Conservation (phyloP, 495 filamentous ascomycete species). For the Cudoniella acicularis region DNA sequence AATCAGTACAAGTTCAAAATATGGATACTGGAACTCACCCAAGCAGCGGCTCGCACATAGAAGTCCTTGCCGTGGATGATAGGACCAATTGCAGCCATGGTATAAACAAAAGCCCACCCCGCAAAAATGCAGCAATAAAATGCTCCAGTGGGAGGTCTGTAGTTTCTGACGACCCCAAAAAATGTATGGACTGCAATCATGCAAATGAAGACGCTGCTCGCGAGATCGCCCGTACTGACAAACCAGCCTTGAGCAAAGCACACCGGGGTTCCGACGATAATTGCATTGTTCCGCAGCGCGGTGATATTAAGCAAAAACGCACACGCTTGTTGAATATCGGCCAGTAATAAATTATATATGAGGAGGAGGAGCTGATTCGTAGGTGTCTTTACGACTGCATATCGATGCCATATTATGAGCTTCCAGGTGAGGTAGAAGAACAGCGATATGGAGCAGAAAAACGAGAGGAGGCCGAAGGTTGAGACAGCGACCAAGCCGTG, state of each 20-base stretch:
- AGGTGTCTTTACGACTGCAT: slow-evolving; percentile 9
- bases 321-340: slow-evolving; percentile 67
- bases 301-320: slow-evolving; percentile 64
- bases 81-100: slow-evolving; percentile 54
- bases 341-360: slow-evolving; percentile 69
- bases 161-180: slow-evolving; percentile 55
- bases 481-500: slow-evolving; percentile 53
- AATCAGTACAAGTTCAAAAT: not conserved
- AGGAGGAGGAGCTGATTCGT: slow-evolving; percentile 70
- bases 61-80: slow-evolving; percentile 49
- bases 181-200: slow-evolving; percentile 70
- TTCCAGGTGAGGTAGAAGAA: slow-evolving; percentile 56
- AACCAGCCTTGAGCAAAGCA: slow-evolving; percentile 73
- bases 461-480: slow-evolving; percentile 56
- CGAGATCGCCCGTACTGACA: slow-evolving; percentile 65
- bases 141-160: slow-evolving; percentile 47
- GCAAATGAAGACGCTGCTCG: slow-evolving; percentile 66
- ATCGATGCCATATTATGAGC: slow-evolving; percentile 49
- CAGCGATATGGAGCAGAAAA: slow-evolving; percentile 48
- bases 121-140: slow-evolving; percentile 48
- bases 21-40: slow-evolving; percentile 41
- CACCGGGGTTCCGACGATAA: slow-evolving; percentile 49
- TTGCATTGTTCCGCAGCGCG: slow-evolving; percentile 53
- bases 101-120: slow-evolving; percentile 57
- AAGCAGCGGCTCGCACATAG: slow-evolving; percentile 58